Base-by-base conservation (phyloP, 495 filamentous ascomycete genomes). In the Aspergillus sclerotiicarbonarius region DNA sequence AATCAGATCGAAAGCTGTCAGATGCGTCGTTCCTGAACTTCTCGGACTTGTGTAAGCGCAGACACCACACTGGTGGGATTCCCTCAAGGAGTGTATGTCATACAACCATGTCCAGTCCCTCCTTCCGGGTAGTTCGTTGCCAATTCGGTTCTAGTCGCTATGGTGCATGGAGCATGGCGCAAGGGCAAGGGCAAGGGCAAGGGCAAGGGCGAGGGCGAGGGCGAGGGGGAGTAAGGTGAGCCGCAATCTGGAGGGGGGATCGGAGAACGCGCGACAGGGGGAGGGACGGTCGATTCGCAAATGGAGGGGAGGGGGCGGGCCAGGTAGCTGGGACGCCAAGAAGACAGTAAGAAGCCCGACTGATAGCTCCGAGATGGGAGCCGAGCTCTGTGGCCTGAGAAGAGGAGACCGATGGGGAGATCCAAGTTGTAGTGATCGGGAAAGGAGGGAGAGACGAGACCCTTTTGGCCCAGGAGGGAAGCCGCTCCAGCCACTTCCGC, bases 81-180 rank as follows among this genome's bases (percentile, higher is more conserved):
- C 67, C 63, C 62, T 70, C 58, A 61, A 58, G 62, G 33, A 13
- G 44, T 47, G 43, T 53, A 45, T 60, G 65, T 73, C 67, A 75
- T 65, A 68, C 55, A 69, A 73, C 56, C 71, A 75, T 73, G 52
- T 67, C 67, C 69, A 51, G 60, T 44, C 51, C 32, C 21, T 19
- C 41, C 29, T 56, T 55, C 33, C 13, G 59, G 30, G 16, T 31
- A 15, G 16, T 51, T 46, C 39, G 2, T 10, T 45, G 20, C 9
- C 30, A 20, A 4, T 51, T 15, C 44, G 35, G 29, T 52, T 30
- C 20, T 48, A 29, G 15, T 48, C 29, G 56, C 25, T 63, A 60
- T 15, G 56, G 53, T 33, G 61, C 53, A 60, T 45, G 35, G 48
- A 45, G 50, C 64, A 67, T 63, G 58, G 55, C 57, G 59, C 53